Evolutionary conservation across 192 early-diverging fungal species (phyloP).

Genomic region (Backusella tuberculispora): DNA sequence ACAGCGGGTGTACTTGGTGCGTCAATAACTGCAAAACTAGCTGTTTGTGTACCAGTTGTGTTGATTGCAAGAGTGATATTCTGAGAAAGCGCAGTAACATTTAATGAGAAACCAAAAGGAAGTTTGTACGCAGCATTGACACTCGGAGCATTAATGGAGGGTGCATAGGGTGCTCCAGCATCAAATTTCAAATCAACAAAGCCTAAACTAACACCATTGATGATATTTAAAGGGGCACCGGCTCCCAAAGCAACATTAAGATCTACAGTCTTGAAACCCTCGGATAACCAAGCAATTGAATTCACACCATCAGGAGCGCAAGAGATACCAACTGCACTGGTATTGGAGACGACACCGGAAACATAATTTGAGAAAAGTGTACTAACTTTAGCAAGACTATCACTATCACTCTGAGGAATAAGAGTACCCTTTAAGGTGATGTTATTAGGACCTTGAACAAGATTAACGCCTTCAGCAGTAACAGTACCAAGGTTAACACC

Average conservation of each 20-base stretch:
- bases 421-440: slow-evolving; percentile 55
- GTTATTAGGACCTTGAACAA: slow-evolving; percentile 45
- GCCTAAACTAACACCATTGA: slow-evolving; percentile 54
- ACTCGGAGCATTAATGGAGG: slow-evolving; percentile 45
- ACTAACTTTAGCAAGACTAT: slow-evolving; percentile 47
- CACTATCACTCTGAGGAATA: slow-evolving; percentile 49
- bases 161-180: slow-evolving; percentile 49
- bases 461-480: slow-evolving; percentile 43
- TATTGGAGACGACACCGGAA: slow-evolving; percentile 47
- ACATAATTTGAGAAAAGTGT: slow-evolving; percentile 57
- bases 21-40: slow-evolving; percentile 28
- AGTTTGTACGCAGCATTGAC: slow-evolving; percentile 55
- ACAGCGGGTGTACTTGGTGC: slow-evolving; percentile 36
- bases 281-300: slow-evolving; percentile 50
- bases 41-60: slow-evolving; percentile 31
- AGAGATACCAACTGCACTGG: slow-evolving; percentile 52
- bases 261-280: slow-evolving; percentile 52
- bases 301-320: slow-evolving; percentile 54
- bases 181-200: slow-evolving; percentile 59
- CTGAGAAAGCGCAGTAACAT: slow-evolving; percentile 56
- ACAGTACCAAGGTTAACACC: slow-evolving; percentile 55
- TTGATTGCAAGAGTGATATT: slow-evolving; percentile 49
- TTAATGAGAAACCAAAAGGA: slow-evolving; percentile 67
- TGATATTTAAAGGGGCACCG: slow-evolving; percentile 49
- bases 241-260: slow-evolving; percentile 53